Evolutionary conservation across 768 basidiomycete genomes (phyloP), one percentile per base, ranked within the genome.

Genomic region (Pleurotus sapidus): DNA sequence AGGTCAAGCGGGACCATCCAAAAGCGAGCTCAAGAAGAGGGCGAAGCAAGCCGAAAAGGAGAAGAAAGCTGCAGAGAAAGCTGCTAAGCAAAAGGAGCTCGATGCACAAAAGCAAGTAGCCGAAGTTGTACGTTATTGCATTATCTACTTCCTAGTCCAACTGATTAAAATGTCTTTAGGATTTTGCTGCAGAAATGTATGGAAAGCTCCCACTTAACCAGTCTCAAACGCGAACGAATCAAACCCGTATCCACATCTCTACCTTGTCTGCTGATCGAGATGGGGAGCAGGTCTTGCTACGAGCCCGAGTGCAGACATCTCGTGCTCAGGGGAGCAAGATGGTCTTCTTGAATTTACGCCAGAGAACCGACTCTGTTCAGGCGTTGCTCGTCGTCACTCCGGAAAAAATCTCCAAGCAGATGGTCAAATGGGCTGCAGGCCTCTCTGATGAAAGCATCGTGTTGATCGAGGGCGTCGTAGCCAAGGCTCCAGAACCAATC

Each of bases 241-340:
- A 80, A 57, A 68, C 78, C 57, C 84, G 89, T 60, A 78, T 80
- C 43, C 78, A 87, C 64, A 87, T 99, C 62, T 70, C 77, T 17
- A 73, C 83, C 15, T 73, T 98, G 50, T 83, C 80, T 12, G 46
- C 46, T 45, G 74, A 82, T 38, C 76, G 84, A 62, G 84, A 87
- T 60, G 93, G 87, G 5, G 77, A 95, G 67, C 82, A 77, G 5
- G 89, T 98, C 50, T 74, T 92, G 58, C 76, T 98, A 59, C 90
- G 96, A 62, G 95, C 94, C 11, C 86, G 97, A 56, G 80, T 99
- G 45, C 93, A 96, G 69, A 95, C 90, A 14, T 88, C 90, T 24
- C 88, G 97, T 55, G 89, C 91, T 0, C 93, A 97, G 70, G 94
- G 92, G 63, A 91, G 84, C 74, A 99, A 94, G 77, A 94, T 98